Base-by-base conservation (phyloP, 2,329 filamentous ascomycete species). In the Cordyceps militaris region DNA sequence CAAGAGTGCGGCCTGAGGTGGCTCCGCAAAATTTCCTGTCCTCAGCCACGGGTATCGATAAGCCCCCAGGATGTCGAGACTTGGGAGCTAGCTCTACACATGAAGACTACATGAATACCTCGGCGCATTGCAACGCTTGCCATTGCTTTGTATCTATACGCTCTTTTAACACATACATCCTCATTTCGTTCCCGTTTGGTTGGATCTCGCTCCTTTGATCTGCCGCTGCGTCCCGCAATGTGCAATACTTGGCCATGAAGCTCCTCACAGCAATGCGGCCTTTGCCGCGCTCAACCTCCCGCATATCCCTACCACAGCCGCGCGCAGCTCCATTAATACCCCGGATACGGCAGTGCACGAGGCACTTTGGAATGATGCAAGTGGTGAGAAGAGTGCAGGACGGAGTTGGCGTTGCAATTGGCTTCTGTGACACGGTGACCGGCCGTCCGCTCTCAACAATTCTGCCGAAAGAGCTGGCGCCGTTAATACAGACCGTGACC, bases 21-120 rank as follows among this genome's bases (percentile, higher is more conserved):
- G 53, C 55, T 57, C 55, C 55, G 55, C 46, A 50, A 50, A 57
- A 57, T 43, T 57, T 57, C 46, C 36, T 51, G 38, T 57, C 55
- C n/a, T 30, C 24, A 16, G 28, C 16, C 10, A 30, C 8, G 8
- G 34, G 24, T 57, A 57, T 57, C 55, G 55, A 57, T 57, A 57
- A 50, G 53, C 44, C 4, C 32, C 16, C 5, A 40, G 26, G 28
- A 44, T 21, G 36, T 30, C 38, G 14, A 24, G 24, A 42, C 34
- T 21, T 32, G 3, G 34, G 34, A 56, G 34, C 53, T 49, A 49
- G 53, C 44, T 32, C 13, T 40, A 26, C 44, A 56, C 53, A 49
- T 42, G 53, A 40, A 47, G 24, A 32, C 24, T 32, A n/a, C 43
- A 47, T 48, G 36, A 38, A 56, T 38, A 56, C 53, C 19, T 56